Evolutionary conservation across 257 asterid species (phyloP).

Genomic region (Nicotiana tomentosiformis): DNA sequence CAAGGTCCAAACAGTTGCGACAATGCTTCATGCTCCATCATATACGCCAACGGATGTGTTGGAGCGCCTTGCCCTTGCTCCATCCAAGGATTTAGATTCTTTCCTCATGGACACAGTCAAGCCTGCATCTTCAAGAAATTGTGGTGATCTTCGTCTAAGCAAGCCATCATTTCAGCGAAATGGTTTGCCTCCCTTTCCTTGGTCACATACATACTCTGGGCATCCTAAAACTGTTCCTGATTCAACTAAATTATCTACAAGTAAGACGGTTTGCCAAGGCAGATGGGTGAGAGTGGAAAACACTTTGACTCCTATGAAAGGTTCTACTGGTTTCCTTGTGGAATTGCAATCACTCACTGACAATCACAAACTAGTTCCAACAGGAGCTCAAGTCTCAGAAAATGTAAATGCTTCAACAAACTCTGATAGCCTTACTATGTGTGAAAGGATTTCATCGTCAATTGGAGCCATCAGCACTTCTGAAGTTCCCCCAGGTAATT

Average conservation of each 20-base stretch:
- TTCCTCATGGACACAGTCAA: conserved; percentile 68
- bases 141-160: conserved; percentile 56
- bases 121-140: conserved; percentile 44
- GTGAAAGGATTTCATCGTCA: conserved; percentile 34
- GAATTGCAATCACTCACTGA: conserved; percentile 60
- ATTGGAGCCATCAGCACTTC: conserved; percentile 43
- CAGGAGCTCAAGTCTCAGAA: conserved; percentile 22
- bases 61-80: conserved; percentile 74
- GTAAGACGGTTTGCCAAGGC: conserved; percentile 64
- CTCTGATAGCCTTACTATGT: not conserved
- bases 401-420: conserved; percentile 24
- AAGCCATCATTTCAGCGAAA: conserved; percentile 46
- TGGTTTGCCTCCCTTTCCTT: conserved; percentile 89
- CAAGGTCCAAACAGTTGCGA: conserved; percentile 26
- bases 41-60: conserved; percentile 52
- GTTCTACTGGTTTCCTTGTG: conserved; percentile 37
- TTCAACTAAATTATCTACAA: conserved; percentile 52
- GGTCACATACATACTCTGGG: conserved; percentile 76
- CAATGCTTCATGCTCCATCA: conserved; percentile 27
- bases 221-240: conserved; percentile 62
- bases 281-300: conserved; percentile 73
- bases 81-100: conserved; percentile 69
- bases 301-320: conserved; percentile 31
- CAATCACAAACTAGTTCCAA: conserved; percentile 69
- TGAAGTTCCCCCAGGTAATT: conserved; percentile 54